Evolutionary conservation across 1,139 yeast genomes (phyloP), one percentile per base, ranked within the genome.

Genomic region (Nakaseomyces kungkrabaensis): DNA sequence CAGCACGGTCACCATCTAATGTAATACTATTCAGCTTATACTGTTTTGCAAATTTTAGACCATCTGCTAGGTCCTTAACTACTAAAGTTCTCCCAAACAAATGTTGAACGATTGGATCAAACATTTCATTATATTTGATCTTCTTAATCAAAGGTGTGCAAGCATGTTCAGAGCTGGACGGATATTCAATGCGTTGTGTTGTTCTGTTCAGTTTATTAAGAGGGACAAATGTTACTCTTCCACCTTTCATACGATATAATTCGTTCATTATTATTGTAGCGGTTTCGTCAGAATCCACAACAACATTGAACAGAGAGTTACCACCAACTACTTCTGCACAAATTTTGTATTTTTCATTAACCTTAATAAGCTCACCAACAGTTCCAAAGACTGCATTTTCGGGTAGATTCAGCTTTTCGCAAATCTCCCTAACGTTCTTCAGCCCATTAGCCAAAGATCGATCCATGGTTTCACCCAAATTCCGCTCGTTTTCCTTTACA

Each of bases 271-370:
- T 67, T 11, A 76, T 63, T 4, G 88, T 74, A 0, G 97, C 97
- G 0, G 96, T 87, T 46, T 77, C 81, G 58, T 90, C 97, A 45
- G 76, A 81, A 61, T 89, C 96, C 13, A 92, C 97, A 13, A 92
- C 94, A 38, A 90, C 79, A 65, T 92, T 89, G 62, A 89, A 90
- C 47, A 92, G 70, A 3, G 95, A 77, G 54, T 79, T 82, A 1
- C 97, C 97, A 11, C 95, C 97, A 45, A 88, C 78, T 5, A 85
- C 92, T 62, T 90, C 97, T 1, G 85, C 85, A 0, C 97, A 95
- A 1, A 82, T 77, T 62, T 85, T 84, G 63, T 88, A 90, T 59
- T 86, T 87, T 50, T 85, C 90, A 57, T 83, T 84, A 3, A 88
- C 92, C 50, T 75, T 75, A 52, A 92, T 84, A 37, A 92, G 70